These are phyloP conservation scores for Coriaria nepalensis DNA, from an alignment of 306 rosid species.

Conservation along the genomic window DNA sequence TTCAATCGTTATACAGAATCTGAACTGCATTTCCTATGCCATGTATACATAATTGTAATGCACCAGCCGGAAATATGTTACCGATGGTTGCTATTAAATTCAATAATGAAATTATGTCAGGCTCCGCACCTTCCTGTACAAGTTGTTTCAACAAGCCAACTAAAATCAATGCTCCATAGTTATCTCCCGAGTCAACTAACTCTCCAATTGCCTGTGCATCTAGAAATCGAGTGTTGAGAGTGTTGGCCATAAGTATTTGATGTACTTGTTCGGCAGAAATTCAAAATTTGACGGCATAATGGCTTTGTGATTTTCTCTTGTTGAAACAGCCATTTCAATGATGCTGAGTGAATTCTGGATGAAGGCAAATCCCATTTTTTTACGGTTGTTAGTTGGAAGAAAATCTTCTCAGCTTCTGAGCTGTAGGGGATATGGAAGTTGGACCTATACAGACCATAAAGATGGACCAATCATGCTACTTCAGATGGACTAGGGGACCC, in stretches of 20 bases:
- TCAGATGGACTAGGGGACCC: slow-evolving; percentile 27
- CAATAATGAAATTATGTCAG: slow-evolving; percentile 33
- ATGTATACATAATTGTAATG: slow-evolving; percentile 44
- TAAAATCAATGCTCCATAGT: slow-evolving; percentile 50
- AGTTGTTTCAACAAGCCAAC: slow-evolving; percentile 52
- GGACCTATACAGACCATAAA: slow-evolving; percentile 64
- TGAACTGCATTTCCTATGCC: slow-evolving; percentile 49
- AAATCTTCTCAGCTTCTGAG: slow-evolving; percentile 60
- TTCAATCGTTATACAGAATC: slow-evolving; percentile 23
- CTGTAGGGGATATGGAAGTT: slow-evolving; percentile 47
- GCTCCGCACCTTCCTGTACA: slow-evolving; percentile 42
- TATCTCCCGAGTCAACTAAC: slow-evolving; percentile 52
- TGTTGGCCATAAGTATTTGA: slow-evolving; percentile 22
- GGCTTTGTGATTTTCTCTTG: slow-evolving; percentile 51
- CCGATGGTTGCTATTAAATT: slow-evolving; percentile 37
- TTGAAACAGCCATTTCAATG: slow-evolving; percentile 86
- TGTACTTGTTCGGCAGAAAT: slow-evolving; percentile 43
- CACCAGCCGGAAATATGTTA: slow-evolving; percentile 37
- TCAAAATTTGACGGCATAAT: slow-evolving; percentile 52
- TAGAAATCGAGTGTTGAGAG: slow-evolving; percentile 18
- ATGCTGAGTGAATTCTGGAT: slow-evolving; percentile 49
- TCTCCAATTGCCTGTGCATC: slow-evolving; percentile 50
- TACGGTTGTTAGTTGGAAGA: slow-evolving; percentile 46
- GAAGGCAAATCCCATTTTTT: slow-evolving; percentile 64
- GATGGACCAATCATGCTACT: slow-evolving; percentile 46